Conservation (phyloP, 768 basidiomycete species). For the Porpolomopsis calyptriformis region DNA sequence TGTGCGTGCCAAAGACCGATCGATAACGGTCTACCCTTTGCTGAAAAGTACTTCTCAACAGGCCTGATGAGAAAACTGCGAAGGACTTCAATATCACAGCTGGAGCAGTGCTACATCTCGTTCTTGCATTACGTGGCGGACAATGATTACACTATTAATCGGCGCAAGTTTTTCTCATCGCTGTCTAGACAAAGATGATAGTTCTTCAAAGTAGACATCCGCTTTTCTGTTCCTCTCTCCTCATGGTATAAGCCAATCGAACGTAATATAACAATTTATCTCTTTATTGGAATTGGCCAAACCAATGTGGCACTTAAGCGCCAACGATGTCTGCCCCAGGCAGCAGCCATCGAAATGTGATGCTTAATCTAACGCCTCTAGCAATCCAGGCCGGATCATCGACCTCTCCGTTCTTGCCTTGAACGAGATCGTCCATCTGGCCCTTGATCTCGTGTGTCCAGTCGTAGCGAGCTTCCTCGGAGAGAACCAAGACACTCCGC, state of each 20-base stretch:
- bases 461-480: slow-evolving; percentile 68
- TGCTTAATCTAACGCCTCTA: slow-evolving; percentile 55
- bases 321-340: slow-evolving; percentile 80
- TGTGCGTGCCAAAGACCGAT: slow-evolving; percentile 41
- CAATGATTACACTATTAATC: slow-evolving; percentile 27
- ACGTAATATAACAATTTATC: neutral
- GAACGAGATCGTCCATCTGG: slow-evolving; percentile 49
- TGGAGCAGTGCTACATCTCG: slow-evolving; percentile 86
- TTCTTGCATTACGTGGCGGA: slow-evolving; percentile 91
- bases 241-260: neutral
- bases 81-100: slow-evolving; percentile 74
- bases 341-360: slow-evolving; percentile 82
- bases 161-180: neutral
- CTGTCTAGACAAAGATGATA: neutral
- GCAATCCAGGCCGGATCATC: slow-evolving; percentile 29
- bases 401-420: slow-evolving; percentile 16
- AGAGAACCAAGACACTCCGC: slow-evolving; percentile 66
- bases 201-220: neutral
- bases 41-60: slow-evolving; percentile 20
- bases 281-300: too few species aligned
- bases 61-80: slow-evolving; percentile 87
- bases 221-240: neutral
- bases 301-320: neutral
- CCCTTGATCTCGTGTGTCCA: slow-evolving; percentile 86
- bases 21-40: neutral